phyloP scores from a whole-genome alignment of 768 basidiomycete species.

The Atractiella rhizophila region DNA sequence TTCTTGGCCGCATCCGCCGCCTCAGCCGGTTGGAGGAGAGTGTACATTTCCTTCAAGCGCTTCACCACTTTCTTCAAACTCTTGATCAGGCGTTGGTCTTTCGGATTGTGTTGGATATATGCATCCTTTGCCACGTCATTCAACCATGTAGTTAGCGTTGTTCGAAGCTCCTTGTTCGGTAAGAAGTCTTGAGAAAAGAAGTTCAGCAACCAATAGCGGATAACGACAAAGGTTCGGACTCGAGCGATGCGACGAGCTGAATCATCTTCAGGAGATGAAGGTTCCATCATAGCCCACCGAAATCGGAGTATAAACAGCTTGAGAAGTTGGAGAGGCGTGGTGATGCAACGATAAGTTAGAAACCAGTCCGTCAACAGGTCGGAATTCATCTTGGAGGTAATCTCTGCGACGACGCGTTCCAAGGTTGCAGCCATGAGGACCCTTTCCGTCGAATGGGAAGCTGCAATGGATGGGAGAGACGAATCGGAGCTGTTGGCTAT shows the following conservation, averaged over 20 bases:
- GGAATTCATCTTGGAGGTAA: conserved; percentile 62
- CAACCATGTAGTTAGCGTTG: conserved; percentile 49
- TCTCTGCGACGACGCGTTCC: conserved; percentile 74
- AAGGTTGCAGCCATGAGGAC: conserved; percentile 71
- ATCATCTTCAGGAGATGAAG: conserved; percentile 33
- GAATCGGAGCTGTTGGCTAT: neutral
- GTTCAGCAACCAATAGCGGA: conserved; percentile 70
- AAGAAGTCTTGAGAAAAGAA: conserved; percentile 76
- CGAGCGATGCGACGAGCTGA: conserved; percentile 49
- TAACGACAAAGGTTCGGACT: conserved; percentile 67
- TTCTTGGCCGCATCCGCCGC: no score
- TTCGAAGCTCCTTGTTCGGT: conserved; percentile 47
- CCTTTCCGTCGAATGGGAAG: neutral
- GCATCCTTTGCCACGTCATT: conserved; percentile 51
- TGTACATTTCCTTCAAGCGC: conserved; percentile 35
- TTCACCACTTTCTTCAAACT: conserved; percentile 60
- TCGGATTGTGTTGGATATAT: conserved; percentile 31
- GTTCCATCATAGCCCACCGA: conserved; percentile 51
- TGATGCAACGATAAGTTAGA: conserved; percentile 69
- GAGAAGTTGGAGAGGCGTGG: conserved; percentile 50
- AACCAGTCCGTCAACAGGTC: conserved; percentile 75
- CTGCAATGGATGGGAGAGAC: neutral
- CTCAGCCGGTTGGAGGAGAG: no score
- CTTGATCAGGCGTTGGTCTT: conserved; percentile 51
- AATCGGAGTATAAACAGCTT: conserved; percentile 64